phyloP scores from a whole-genome alignment of 495 filamentous ascomycete genomes.

The Xanthoparmelia taractica region DNA sequence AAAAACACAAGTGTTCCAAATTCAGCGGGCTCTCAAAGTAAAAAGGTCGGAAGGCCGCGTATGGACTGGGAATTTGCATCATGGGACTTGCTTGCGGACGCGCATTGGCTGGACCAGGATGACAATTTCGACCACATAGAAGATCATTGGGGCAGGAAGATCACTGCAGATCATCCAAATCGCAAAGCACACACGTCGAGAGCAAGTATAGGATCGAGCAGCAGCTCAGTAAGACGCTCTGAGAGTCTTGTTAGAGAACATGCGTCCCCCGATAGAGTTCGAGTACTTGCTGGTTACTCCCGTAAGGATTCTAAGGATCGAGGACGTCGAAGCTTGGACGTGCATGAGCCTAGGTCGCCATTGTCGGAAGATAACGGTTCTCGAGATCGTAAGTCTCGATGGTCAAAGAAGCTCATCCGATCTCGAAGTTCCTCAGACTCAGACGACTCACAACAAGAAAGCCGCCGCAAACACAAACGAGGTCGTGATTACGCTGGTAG shows the following conservation, averaged over 20 bases:
- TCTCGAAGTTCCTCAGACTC: slow-evolving; percentile 26
- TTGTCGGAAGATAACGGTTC: slow-evolving; percentile 14
- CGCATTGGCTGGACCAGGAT: slow-evolving; percentile 73
- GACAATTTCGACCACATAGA: slow-evolving; percentile 68
- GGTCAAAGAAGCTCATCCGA: slow-evolving; percentile 21
- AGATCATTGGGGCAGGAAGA: slow-evolving; percentile 59
- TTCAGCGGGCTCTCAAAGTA: slow-evolving; percentile 33
- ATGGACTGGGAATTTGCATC: slow-evolving; percentile 76
- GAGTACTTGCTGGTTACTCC: not conserved
- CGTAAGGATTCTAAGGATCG: slow-evolving; percentile 19
- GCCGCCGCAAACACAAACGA: slow-evolving; percentile 11
- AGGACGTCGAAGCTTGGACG: slow-evolving; percentile 11
- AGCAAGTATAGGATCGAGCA: slow-evolving; percentile 16
- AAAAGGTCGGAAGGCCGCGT: slow-evolving; percentile 54
- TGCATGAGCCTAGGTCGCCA: slow-evolving; percentile 9
- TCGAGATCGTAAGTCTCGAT: slow-evolving; percentile 20
- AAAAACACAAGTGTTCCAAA: slow-evolving; percentile 34
- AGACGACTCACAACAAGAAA: slow-evolving; percentile 18
- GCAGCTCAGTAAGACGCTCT: slow-evolving; percentile 8
- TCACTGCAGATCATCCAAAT: slow-evolving; percentile 35
- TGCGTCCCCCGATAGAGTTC: slow-evolving; percentile 16
- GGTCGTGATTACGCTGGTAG: slow-evolving; percentile 7
- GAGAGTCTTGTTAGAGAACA: slow-evolving; percentile 10
- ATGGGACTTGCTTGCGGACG: slow-evolving; percentile 74
- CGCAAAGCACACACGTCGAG: slow-evolving; percentile 12